Percentiles rank a stretch among this genome's conserved stretches.
Evolutionary conservation across 768 basidiomycete genomes (phyloP).

Genomic region (Dictyophora rubrovolvata): DNA sequence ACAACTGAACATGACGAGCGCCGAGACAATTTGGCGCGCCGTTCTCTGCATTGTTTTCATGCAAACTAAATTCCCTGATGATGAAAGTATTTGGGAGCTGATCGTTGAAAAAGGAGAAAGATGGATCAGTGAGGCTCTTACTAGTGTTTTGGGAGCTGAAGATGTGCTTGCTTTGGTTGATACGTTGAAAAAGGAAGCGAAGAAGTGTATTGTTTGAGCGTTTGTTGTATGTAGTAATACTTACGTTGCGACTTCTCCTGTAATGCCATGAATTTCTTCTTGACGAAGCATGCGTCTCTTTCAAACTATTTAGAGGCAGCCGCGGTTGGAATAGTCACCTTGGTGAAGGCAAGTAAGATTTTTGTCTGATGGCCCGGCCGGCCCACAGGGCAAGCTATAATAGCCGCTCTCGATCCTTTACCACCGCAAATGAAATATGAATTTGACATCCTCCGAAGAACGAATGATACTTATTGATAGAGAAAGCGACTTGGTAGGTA

Average conservation of each 20-base stretch:
- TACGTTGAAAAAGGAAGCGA: not conserved
- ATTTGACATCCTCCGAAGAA: too few relatives aligned
- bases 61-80: slow-evolving; percentile 25
- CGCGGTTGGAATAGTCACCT: too few relatives aligned
- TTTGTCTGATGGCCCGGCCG: too few relatives aligned
- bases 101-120: slow-evolving; percentile 32
- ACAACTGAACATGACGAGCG: not conserved
- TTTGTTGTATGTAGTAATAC: not conserved
- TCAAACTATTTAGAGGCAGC: too few relatives aligned
- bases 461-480: too few relatives aligned
- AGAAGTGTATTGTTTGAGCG: not conserved
- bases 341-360: too few relatives aligned
- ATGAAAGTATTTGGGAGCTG: slow-evolving; percentile 33
- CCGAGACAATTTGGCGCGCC: slow-evolving; percentile 37
- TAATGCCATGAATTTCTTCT: too few relatives aligned
- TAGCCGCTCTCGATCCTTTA: too few relatives aligned
- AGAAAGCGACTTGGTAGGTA: too few relatives aligned
- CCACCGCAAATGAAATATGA: too few relatives aligned
- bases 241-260: not conserved
- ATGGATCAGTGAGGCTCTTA: slow-evolving; percentile 16
- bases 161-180: not conserved
- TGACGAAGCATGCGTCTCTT: too few relatives aligned
- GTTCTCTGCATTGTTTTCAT: slow-evolving; percentile 38
- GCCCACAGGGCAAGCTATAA: too few relatives aligned
- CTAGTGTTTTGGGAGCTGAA: not conserved